These are phyloP conservation scores for Diaporthe vexans DNA, from an alignment of 2,329 filamentous ascomycete genomes.

Conservation along the genomic window DNA sequence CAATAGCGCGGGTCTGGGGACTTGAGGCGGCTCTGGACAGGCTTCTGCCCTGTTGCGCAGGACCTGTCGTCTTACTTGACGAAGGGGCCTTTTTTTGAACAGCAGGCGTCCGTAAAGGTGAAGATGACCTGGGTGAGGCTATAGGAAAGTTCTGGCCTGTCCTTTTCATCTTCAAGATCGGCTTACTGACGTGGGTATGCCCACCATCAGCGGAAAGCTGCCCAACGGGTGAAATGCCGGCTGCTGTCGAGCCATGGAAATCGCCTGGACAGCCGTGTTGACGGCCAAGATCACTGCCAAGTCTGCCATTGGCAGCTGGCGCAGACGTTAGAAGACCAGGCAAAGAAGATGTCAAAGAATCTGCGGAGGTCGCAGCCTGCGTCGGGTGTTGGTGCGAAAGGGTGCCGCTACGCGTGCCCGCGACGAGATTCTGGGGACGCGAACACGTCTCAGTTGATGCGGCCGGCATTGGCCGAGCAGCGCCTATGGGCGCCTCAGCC, in stretches of 20 bases:
- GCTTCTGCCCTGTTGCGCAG: not conserved
- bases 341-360: not conserved
- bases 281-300: not conserved
- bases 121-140: constrained; percentile 4
- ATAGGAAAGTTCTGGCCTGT: constrained; percentile 40
- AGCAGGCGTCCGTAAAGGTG: constrained; percentile 10
- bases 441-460: not conserved
- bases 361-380: not conserved
- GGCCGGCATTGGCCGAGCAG: not conserved
- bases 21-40: not conserved
- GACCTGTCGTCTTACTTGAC: constrained; percentile 3
- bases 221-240: not conserved
- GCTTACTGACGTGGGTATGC: constrained; percentile 5
- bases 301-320: constrained; percentile 10
- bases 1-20: not conserved
- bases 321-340: constrained; percentile 6
- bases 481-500: not conserved
- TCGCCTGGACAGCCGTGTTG: not conserved
- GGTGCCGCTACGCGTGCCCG: not conserved
- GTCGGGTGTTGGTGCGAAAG: not conserved
- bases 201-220: not conserved
- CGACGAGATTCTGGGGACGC: not conserved
- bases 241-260: not conserved
- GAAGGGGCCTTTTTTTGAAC: constrained; percentile 26
- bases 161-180: constrained; percentile 40